phyloP scores from a whole-genome alignment of 1,139 yeast genomes.

The Debaryomyces fabryi region DNA sequence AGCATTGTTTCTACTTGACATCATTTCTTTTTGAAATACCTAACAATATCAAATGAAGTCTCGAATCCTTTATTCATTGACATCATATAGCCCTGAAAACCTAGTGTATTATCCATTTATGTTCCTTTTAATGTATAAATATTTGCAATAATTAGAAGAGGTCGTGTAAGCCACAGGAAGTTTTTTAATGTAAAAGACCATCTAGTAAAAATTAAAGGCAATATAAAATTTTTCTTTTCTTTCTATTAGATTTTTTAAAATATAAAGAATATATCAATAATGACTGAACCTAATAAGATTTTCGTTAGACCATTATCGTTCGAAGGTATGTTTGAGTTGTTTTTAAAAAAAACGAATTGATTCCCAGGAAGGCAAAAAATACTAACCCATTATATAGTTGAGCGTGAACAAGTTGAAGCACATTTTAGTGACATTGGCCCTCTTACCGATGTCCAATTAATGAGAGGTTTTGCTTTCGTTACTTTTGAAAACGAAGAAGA shows the following conservation, averaged over 20 bases:
- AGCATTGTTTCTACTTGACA: background rate
- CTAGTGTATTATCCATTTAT: background rate
- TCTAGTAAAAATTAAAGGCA: background rate
- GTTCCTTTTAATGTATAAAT: background rate
- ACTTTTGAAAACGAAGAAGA: slow-evolving; percentile 68
- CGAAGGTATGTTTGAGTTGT: slow-evolving; percentile 26
- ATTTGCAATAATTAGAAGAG: background rate
- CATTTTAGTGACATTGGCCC: slow-evolving; percentile 68
- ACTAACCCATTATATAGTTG: slow-evolving; percentile 23
- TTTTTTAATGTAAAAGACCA: background rate
- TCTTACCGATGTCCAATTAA: slow-evolving; percentile 64
- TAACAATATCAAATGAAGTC: background rate
- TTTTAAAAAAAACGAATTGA: background rate
- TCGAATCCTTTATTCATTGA: background rate
- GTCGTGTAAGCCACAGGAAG: slow-evolving; percentile 3
- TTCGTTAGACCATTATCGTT: slow-evolving; percentile 45
- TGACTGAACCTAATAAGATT: slow-evolving; percentile 37
- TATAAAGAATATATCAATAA: slow-evolving; percentile 10
- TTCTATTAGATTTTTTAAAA: slow-evolving; percentile 1
- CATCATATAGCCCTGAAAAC: background rate
- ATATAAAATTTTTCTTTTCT: slow-evolving; percentile 7
- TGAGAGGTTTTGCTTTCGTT: slow-evolving; percentile 78
- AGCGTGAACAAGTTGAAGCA: slow-evolving; percentile 64
- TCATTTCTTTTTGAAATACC: background rate
- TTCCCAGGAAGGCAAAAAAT: background rate